A percentile compares a stretch with the other conserved stretches of the same genome.
Evolutionary conservation across 371 early-diverging fungal genomes (phyloP).

Genomic region (Apophysomyces elegans): DNA sequence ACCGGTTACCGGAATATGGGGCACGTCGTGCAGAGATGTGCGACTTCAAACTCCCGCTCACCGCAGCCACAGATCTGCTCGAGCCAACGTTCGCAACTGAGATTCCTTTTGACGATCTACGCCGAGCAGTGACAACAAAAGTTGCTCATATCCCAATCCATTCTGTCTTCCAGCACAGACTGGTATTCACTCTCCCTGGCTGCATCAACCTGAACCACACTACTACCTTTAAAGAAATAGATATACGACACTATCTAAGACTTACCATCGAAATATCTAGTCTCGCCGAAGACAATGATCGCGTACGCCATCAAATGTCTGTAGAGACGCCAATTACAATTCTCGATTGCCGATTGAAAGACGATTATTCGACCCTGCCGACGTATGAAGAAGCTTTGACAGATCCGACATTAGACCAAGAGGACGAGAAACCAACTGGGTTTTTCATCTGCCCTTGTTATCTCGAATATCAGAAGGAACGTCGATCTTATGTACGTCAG

Average conservation of each 20-base stretch:
- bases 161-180: slow-evolving; percentile 27
- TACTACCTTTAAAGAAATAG: slow-evolving; percentile 34
- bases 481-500: slow-evolving; percentile 21
- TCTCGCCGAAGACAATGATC: not conserved
- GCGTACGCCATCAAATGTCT: slow-evolving; percentile 15
- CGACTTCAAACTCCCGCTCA: slow-evolving; percentile 29
- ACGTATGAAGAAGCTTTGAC: slow-evolving; percentile 16
- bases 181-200: slow-evolving; percentile 33
- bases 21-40: slow-evolving; percentile 31
- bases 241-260: slow-evolving; percentile 30
- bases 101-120: slow-evolving; percentile 27
- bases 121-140: slow-evolving; percentile 24
- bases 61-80: slow-evolving; percentile 19
- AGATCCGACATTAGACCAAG: not conserved
- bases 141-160: slow-evolving; percentile 38
- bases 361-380: slow-evolving; percentile 35
- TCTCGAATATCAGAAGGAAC: slow-evolving; percentile 43
- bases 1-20: slow-evolving; percentile 35
- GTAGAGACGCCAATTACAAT: slow-evolving; percentile 43
- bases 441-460: slow-evolving; percentile 53
- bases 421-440: slow-evolving; percentile 18
- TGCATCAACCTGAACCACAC: slow-evolving; percentile 36
- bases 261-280: slow-evolving; percentile 28
- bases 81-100: slow-evolving; percentile 18
- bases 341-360: slow-evolving; percentile 39